phyloP scores from a whole-genome alignment of 2,329 filamentous ascomycete genomes.

The Fusarium clavum region DNA sequence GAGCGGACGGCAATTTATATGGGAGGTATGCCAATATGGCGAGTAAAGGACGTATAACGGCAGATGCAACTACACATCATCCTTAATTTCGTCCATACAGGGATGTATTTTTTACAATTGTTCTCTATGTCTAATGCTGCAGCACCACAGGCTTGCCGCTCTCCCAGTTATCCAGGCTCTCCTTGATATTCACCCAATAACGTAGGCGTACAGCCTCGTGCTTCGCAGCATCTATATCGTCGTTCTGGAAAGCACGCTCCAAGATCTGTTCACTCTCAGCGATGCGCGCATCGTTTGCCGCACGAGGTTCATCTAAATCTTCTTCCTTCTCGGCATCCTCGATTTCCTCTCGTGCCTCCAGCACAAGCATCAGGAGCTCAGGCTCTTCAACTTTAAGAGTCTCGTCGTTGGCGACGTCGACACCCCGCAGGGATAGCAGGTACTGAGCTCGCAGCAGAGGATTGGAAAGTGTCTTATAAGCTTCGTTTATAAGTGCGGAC shows the following conservation, averaged over 20 bases:
- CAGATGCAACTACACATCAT: neutral
- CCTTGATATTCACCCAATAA: conserved; percentile 91
- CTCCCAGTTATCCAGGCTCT: conserved; percentile 87
- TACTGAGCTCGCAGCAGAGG: conserved; percentile 91
- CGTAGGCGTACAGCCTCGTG: conserved; percentile 79
- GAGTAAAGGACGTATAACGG: neutral
- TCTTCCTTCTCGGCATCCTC: conserved; percentile 77
- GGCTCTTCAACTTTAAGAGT: conserved; percentile 73
- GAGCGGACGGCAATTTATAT: neutral
- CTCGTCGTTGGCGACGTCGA: conserved; percentile 85
- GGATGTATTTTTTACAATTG: neutral
- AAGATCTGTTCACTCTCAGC: conserved; percentile 70
- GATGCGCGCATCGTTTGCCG: conserved; percentile 76
- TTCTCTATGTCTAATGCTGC: conserved; percentile 56
- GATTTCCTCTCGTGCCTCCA: conserved; percentile 82
- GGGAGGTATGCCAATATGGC: neutral
- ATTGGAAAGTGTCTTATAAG: conserved; percentile 84
- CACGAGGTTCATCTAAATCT: conserved; percentile 69
- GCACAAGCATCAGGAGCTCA: conserved; percentile 79
- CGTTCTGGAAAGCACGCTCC: conserved; percentile 72
- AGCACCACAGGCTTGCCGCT: conserved; percentile 72
- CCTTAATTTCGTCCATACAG: neutral
- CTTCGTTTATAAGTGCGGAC: conserved; percentile 89
- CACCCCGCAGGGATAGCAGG: conserved; percentile 77
- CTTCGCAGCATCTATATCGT: conserved; percentile 75